Base-by-base conservation (phyloP, 1,139 yeast genomes). In the Candida freyschussii region DNA sequence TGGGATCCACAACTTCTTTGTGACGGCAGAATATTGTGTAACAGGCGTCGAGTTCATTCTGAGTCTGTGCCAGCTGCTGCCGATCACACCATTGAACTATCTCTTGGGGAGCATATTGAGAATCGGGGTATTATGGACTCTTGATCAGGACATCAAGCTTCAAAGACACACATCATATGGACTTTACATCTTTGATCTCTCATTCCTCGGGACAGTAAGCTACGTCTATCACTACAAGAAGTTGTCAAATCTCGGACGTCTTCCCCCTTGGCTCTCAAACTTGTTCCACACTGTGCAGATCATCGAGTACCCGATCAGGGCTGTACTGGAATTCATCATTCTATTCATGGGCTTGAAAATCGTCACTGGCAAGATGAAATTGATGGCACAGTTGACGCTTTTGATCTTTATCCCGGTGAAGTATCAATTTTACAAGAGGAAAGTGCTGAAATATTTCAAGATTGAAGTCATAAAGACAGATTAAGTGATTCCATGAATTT, bases 1-100 rank as follows among this genome's bases (percentile, higher is more conserved):
- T 7, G 86, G 86, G 1, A 75, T 79, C 11, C 83, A 82, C 30
- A 80, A 73, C 44, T 76, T 75, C 57, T 72, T 75, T 45, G 72
- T 70, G 25, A 45, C 41, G 13, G 26, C 53, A 10, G 34, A 52
- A 28, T 37, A 49, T 5, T 34, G 32, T 17, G 21, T 53, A 1
- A 38, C 49, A 6, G 17, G 39, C 1, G 28, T 42, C 4, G 61
- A 54, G 37, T 13, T 58, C 1, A 9, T 37, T 20, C 55, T 27
- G 44, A 57, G 60, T 17, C 27, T 30, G 17, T 38, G 28, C 26
- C 50, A 41, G 43, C 49, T 42, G 34, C 43, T 49, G 40, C 63
- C 39, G 4, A 47, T 52, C 22, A n/a, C 41, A 3, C 41, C 41
- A 0, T 3, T 25, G 14, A 16, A 20, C 16, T 34, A 26, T 23